Percentiles rank a stretch among this genome's conserved stretches.
Conservation (phyloP, 306 rosid species). For the Malus sieversii region DNA sequence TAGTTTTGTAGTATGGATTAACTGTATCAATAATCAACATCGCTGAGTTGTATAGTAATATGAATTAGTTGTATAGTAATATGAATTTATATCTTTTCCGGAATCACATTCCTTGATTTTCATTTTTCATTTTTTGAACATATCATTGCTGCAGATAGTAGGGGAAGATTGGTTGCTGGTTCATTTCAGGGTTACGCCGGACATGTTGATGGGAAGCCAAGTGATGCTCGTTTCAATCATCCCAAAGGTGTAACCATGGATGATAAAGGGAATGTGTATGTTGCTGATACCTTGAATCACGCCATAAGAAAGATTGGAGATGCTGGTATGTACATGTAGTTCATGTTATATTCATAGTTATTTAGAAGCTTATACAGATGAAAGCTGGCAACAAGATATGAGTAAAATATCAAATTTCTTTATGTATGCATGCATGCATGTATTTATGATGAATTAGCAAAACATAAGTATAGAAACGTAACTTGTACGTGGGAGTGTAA, state of each 20-base stretch:
- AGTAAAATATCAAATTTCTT: neutral
- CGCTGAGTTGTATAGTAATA: neutral
- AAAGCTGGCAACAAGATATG: constrained; percentile 1
- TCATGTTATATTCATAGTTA: constrained; percentile 17
- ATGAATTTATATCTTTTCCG: neutral
- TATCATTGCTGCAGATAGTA: constrained; percentile 67
- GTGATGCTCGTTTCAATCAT: constrained; percentile 90
- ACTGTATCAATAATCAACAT: neutral
- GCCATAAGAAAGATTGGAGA: constrained; percentile 97
- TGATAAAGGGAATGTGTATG: constrained; percentile 92
- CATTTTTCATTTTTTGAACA: constrained; percentile 2
- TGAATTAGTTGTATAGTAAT: neutral
- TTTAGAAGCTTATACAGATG: constrained; percentile 11
- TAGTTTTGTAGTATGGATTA: neutral
- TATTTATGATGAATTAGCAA: neutral
- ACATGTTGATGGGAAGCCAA: constrained; percentile 91
- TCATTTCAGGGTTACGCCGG: constrained; percentile 92
- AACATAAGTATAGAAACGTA: constrained; percentile 4
- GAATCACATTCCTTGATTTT: neutral
- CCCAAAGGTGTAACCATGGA: constrained; percentile 90
- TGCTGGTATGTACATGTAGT: constrained; percentile 65
- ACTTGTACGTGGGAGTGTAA: neutral
- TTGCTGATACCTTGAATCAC: constrained; percentile 85
- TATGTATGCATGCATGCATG: neutral
- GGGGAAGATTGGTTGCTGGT: constrained; percentile 97